A percentile compares a stretch with the other conserved stretches of the same genome.
Conservation (phyloP, 75 land plant species). For the Pinus tabuliformis region DNA sequence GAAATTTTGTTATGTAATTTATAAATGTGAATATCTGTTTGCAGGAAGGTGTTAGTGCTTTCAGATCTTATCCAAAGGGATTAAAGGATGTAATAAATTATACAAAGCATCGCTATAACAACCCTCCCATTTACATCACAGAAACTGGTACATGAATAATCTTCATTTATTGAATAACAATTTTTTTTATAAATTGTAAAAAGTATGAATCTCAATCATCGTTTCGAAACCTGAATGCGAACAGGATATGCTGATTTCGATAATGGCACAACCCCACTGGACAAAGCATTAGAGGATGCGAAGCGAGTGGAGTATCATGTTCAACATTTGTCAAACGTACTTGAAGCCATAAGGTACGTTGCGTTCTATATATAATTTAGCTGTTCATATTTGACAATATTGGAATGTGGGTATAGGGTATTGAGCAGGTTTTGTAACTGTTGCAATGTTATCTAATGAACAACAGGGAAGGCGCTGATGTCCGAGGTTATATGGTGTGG, state of each 20-base stretch:
- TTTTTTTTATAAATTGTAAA: neutral
- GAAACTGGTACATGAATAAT: constrained; percentile 19
- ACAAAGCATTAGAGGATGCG: too few relatives aligned
- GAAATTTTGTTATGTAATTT: too few relatives aligned
- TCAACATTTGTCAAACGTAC: too few relatives aligned
- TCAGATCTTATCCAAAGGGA: constrained; percentile 22
- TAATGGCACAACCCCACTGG: too few relatives aligned
- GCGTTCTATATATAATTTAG: neutral
- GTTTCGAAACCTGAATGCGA: neutral
- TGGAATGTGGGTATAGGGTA: too few relatives aligned
- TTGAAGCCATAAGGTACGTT: too few relatives aligned
- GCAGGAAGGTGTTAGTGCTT: neutral
- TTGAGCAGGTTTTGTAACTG: too few relatives aligned
- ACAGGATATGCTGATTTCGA: too few relatives aligned
- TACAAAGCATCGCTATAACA: constrained; percentile 11
- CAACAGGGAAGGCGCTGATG: constrained; percentile 1
- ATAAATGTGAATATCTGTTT: too few relatives aligned
- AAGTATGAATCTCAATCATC: neutral
- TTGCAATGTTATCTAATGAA: too few relatives aligned
- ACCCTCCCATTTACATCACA: constrained; percentile 31
- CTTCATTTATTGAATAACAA: too few relatives aligned
- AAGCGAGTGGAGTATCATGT: too few relatives aligned
- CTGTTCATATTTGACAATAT: neutral
- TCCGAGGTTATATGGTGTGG: constrained; percentile 21
- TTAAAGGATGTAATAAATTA: constrained; percentile 14